phyloP scores from a whole-genome alignment of 495 filamentous ascomycete species.

The Neurospora sp. region DNA sequence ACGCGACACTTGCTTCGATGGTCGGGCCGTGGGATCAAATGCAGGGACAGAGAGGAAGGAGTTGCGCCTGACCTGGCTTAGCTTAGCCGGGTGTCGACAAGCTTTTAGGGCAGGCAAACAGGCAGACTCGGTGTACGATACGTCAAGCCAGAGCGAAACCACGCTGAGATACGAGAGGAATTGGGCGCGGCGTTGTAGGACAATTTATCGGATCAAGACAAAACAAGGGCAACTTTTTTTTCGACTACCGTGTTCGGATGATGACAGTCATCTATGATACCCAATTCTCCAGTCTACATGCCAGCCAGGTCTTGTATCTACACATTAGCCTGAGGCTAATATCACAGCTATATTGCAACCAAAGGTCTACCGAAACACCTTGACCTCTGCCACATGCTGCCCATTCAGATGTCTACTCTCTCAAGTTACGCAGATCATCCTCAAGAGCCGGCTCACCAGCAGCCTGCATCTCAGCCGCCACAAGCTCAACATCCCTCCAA shows the following conservation, averaged over 20 bases:
- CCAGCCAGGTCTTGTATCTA: background rate
- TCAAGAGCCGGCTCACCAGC: slow-evolving; percentile 52
- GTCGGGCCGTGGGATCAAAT: background rate
- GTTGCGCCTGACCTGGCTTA: background rate
- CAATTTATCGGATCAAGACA: background rate
- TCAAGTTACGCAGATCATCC: slow-evolving; percentile 36
- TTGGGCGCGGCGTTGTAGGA: background rate
- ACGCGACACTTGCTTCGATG: background rate
- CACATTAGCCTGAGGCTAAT: background rate
- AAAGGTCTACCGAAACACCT: background rate
- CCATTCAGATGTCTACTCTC: background rate
- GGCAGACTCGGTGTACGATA: slow-evolving; percentile 10
- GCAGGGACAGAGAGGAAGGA: background rate
- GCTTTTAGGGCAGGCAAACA: background rate
- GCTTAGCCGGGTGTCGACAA: background rate
- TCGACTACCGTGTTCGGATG: background rate
- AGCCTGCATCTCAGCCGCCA: slow-evolving; percentile 50
- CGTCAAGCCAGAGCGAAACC: slow-evolving; percentile 2
- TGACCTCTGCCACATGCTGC: background rate
- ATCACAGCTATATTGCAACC: background rate
- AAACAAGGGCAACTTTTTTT: background rate
- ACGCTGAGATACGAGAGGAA: background rate
- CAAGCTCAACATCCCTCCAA: slow-evolving; percentile 60
- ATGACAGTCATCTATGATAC: background rate
- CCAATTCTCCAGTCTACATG: background rate